Base-by-base conservation (phyloP, 768 basidiomycete genomes). In the Leccinum imitatum region DNA sequence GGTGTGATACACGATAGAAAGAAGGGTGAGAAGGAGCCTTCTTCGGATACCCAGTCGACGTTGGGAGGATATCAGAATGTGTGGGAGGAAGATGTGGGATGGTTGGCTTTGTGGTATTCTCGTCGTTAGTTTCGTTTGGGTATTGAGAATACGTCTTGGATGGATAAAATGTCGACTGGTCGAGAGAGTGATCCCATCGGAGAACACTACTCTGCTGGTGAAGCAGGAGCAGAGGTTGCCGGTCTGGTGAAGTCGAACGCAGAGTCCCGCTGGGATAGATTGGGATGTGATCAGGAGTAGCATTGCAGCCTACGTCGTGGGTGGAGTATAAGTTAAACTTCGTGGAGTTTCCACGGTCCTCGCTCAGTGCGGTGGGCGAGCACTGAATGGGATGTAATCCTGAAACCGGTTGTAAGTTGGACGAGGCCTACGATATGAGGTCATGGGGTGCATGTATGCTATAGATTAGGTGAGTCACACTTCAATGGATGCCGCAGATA, bases 201-300 rank as follows among this genome's bases (percentile, higher is more conserved):
- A 4, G 31, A 4, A 41, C 6, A 14, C 5, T 11, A 8, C 0
- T 10, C 11, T 19, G 27, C 9, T 21, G 39, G 5, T 21, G n/a
- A 14, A 44, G 6, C 3, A 31, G 14, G 10, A 8, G 9, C 3
- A n/a, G 30, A 23, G 15, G 39, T 3, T 52, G 31, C 10, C 10
- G 17, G 14, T 35, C 46, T 10, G 19, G 10, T 46, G 19, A 17
- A 17, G 35, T 11, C 15, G 17, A 4, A 41, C 27, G 25, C 50
- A 33, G 31, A 33, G 11, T 11, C 31, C 31, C 31, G 11, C 31
- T 33, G 31, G 3, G 25, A 41, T 27, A 14, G 1, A 50, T 25
- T 33, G 35, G 1, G 0, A 13, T 2, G 9, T 17, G n/a, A n/a
- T n/a, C 7, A n/a, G 5, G 13, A n/a, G 19, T 9, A n/a, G 1